A percentile compares a stretch with the other conserved stretches of the same genome.
Evolutionary conservation across 2,329 filamentous ascomycete species (phyloP).

Genomic region (Thielaviopsis musarum): DNA sequence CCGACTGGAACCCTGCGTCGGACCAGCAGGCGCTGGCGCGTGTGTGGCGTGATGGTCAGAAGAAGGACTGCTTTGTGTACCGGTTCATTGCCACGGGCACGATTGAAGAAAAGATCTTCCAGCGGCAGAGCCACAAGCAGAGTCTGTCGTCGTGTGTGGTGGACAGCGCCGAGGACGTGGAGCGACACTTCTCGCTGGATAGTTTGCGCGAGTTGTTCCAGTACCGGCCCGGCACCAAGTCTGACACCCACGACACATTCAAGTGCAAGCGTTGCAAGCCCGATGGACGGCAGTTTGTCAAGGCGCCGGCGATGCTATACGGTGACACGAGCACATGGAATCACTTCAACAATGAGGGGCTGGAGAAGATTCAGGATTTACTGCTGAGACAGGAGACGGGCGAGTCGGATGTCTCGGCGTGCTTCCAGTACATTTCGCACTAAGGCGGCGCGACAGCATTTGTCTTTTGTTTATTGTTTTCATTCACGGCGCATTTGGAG

Average conservation of each 20-base stretch:
- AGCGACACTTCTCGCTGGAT: conserved; percentile 88
- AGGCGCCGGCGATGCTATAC: conserved; percentile 88
- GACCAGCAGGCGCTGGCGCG: conserved; percentile 93
- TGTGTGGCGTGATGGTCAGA: conserved; percentile 97
- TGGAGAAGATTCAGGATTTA: conserved; percentile 77
- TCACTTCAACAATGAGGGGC: conserved; percentile 66
- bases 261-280: conserved; percentile 91
- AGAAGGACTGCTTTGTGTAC: conserved; percentile 98
- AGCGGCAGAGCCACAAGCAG: conserved; percentile 95
- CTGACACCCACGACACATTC: conserved; percentile 96
- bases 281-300: conserved; percentile 73
- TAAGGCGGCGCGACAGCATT: conserved; percentile 16
- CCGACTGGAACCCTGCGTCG: conserved; percentile 93
- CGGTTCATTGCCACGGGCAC: conserved; percentile 97
- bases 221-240: conserved; percentile 67
- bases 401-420: conserved; percentile 70
- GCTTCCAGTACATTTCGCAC: conserved; percentile 98
- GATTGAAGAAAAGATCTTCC: conserved; percentile 98
- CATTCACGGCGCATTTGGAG: not conserved
- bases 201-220: conserved; percentile 86
- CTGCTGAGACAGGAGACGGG: conserved; percentile 71
- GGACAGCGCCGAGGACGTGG: conserved; percentile 90
- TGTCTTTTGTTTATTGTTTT: not conserved
- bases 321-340: conserved; percentile 99
- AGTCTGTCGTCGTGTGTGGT: conserved; percentile 91